Base-by-base conservation (phyloP, 192 early-diverging fungal genomes). In the Coemansia erecta region DNA sequence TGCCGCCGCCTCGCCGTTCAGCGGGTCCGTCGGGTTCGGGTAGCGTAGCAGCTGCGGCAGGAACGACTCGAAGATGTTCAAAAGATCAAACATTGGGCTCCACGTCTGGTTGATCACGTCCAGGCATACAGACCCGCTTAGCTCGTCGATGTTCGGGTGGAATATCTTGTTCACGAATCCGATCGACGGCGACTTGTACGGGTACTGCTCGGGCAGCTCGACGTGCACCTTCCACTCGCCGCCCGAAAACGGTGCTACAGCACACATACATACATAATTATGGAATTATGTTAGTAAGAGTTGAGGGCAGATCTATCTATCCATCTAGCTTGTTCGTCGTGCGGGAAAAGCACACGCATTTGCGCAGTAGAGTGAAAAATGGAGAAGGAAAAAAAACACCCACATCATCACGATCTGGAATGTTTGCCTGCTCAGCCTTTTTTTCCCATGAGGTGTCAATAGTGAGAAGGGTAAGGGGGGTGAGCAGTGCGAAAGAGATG, bases 61-160 rank as follows among this genome's bases (percentile, higher is more conserved):
- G 66, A 99, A 99, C 11, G 94, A 90, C 66, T 97, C 97, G 68
- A 99, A 97, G 60, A 99, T 99, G 72, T 99, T 99, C 66, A 97
- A 88, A 93, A 99, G 92, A 57, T 99, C 96, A 84, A 97, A 99
- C 95, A 99, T 98, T 51, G 97, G 97, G 58, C 90, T 92, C 97
- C 97, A 99, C 10, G 95, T 97, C 70, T 99, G 97, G 77, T 99
- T 99, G 76, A 99, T 99, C 18, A 99, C 97, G 75, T 99, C 97
- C 64, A 99, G 80, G 70, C 97, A 99, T 24, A 99, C 97, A 1
- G 95, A 97, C 21, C 97, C 97, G 68, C 93, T 95, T 84, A 96
- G 83, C 74, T 99, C 97, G 79, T 99, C 97, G 53, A 99, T 99
- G 77, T 99, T 99, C 13, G 97, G 97, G 65, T 99, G 97, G 75